Conservation (phyloP, 192 early-diverging fungal genomes). For the Coemansia aciculifera region DNA sequence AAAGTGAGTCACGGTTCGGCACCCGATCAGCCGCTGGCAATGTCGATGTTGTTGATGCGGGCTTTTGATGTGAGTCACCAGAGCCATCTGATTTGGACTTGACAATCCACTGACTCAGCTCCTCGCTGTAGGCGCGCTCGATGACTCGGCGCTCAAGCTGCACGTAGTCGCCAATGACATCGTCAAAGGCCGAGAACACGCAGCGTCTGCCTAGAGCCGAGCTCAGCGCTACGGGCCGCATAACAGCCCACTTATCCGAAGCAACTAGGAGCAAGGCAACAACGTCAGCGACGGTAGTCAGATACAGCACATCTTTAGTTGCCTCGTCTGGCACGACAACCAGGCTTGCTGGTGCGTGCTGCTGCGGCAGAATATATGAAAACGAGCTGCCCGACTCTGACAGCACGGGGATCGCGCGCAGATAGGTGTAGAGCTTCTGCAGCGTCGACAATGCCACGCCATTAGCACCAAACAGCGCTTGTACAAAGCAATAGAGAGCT, state of each 20-base stretch:
- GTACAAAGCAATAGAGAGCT: constrained; percentile 35
- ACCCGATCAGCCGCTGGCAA: not conserved
- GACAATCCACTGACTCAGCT: constrained; percentile 26
- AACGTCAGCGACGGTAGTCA: constrained; percentile 42
- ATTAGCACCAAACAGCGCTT: constrained; percentile 22
- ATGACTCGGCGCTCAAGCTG: constrained; percentile 38
- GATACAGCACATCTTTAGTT: constrained; percentile 39
- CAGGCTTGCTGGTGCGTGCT: not conserved
- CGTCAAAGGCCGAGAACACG: constrained; percentile 44
- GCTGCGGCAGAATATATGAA: not conserved
- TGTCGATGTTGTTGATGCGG: not conserved
- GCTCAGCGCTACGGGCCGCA: constrained; percentile 27
- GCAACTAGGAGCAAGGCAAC: constrained; percentile 30
- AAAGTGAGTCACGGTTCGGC: not conserved
- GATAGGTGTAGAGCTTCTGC: constrained; percentile 23
- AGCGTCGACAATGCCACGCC: constrained; percentile 25
- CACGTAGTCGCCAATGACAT: constrained; percentile 42
- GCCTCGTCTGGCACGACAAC: constrained; percentile 38
- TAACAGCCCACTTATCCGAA: constrained; percentile 22
- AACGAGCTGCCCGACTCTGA: constrained; percentile 9
- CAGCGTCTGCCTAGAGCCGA: constrained; percentile 30
- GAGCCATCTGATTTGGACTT: constrained; percentile 9
- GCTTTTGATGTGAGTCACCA: not conserved
- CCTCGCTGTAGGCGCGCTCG: constrained; percentile 34
- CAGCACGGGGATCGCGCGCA: constrained; percentile 29